These are phyloP conservation scores for Nannochloropsis granulata DNA, from an alignment of 108 stramenopile genomes.

Conservation along the genomic window DNA sequence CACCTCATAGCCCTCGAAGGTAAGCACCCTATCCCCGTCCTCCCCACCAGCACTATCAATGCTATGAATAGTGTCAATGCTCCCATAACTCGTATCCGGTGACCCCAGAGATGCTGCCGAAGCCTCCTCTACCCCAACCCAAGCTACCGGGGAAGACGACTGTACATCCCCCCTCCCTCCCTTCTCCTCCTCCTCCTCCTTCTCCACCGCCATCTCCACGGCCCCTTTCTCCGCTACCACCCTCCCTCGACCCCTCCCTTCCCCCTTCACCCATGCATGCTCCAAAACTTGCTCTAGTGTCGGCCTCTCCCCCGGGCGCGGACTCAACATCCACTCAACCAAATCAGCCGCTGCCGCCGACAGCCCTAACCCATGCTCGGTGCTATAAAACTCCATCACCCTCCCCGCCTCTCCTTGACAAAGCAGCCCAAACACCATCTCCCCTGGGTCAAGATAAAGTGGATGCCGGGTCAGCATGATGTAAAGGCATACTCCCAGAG, in stretches of 20 bases:
- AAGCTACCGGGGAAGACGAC: too few relatives aligned
- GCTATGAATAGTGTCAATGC: too few relatives aligned
- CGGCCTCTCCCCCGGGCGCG: background rate
- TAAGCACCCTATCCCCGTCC: too few relatives aligned
- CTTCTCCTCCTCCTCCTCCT: background rate
- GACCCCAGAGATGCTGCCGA: too few relatives aligned
- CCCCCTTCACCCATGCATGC: background rate
- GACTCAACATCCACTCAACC: background rate
- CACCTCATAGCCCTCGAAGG: too few relatives aligned
- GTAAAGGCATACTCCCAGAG: background rate
- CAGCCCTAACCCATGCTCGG: background rate
- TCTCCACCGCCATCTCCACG: background rate
- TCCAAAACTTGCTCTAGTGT: background rate
- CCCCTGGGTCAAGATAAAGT: background rate
- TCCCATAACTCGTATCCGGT: too few relatives aligned
- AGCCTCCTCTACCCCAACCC: too few relatives aligned
- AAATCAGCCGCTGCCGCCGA: background rate
- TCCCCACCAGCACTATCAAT: too few relatives aligned
- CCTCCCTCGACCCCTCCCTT: background rate
- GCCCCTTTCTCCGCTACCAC: background rate
- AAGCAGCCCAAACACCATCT: background rate
- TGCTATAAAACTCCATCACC: background rate
- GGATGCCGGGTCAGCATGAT: background rate
- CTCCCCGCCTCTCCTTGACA: background rate
- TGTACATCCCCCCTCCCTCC: too few relatives aligned